Percentiles rank a stretch among this genome's conserved stretches.
Evolutionary conservation across 345 rosid species (phyloP).

Genomic region (Gossypium herbaceum): DNA sequence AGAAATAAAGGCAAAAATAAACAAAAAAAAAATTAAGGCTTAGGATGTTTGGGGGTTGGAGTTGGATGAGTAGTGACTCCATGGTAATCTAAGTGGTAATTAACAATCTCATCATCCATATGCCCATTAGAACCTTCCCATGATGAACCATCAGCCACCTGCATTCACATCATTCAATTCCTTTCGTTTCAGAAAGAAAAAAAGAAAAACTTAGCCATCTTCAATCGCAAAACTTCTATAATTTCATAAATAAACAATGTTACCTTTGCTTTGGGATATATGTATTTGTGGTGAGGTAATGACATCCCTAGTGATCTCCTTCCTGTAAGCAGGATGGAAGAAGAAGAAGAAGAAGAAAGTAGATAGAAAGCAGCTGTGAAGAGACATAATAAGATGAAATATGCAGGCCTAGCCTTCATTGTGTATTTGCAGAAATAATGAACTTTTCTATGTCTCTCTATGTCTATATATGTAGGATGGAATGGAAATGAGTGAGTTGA

Average conservation of each 20-base stretch:
- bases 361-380: constrained; percentile 18
- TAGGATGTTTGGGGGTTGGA: constrained; percentile 59
- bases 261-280: constrained; percentile 20
- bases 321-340: constrained; percentile 10
- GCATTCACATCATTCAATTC: constrained; percentile 27
- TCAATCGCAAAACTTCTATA: neutral
- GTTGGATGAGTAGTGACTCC: constrained; percentile 59
- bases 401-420: constrained; percentile 29
- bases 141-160: constrained; percentile 19
- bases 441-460: neutral
- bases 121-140: constrained; percentile 2
- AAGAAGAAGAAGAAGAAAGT: constrained; percentile 27
- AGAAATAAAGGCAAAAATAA: neutral
- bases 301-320: constrained; percentile 24
- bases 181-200: neutral
- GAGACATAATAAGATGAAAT: constrained; percentile 18
- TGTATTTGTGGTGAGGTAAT: constrained; percentile 7
- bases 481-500: neutral
- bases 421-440: neutral
- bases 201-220: neutral
- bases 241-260: neutral
- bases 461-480: neutral
- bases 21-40: constrained; percentile 20
- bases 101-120: constrained; percentile 17
- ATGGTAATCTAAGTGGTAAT: constrained; percentile 51